A percentile compares a stretch with the other conserved stretches of the same genome.
phyloP scores from a whole-genome alignment of 2,329 filamentous ascomycete species.

The Nigrospora sphaerica region DNA sequence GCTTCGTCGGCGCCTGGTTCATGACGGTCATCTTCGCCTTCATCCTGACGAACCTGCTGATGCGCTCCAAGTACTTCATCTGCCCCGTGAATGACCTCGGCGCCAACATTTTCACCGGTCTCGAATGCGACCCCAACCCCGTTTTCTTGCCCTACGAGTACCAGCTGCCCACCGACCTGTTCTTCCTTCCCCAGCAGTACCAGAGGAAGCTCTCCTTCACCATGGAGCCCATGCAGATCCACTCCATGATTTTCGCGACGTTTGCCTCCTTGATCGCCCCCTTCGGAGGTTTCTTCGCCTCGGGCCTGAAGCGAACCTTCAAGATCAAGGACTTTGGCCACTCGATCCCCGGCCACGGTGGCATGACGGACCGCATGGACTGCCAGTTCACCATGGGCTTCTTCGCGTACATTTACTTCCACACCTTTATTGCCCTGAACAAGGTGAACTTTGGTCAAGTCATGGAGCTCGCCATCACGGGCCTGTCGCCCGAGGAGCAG shows the following conservation, averaged over 20 bases:
- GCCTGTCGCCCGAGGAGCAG: slow-evolving; percentile 82
- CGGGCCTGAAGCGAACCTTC: slow-evolving; percentile 94
- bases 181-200: slow-evolving; percentile 40
- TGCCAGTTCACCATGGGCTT: slow-evolving; percentile 99
- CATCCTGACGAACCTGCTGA: slow-evolving; percentile 73
- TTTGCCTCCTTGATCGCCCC: slow-evolving; percentile 96
- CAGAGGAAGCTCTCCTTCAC: slow-evolving; percentile 49
- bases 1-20: slow-evolving; percentile 93
- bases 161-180: slow-evolving; percentile 46
- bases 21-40: slow-evolving; percentile 87
- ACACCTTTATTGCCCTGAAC: slow-evolving; percentile 89
- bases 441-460: slow-evolving; percentile 79
- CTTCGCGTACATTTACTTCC: slow-evolving; percentile 97
- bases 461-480: slow-evolving; percentile 85
- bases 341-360: slow-evolving; percentile 93
- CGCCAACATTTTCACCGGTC: slow-evolving; percentile 83
- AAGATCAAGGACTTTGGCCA: slow-evolving; percentile 99
- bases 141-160: slow-evolving; percentile 65
- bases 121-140: slow-evolving; percentile 85
- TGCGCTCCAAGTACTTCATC: slow-evolving; percentile 93
- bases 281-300: slow-evolving; percentile 97
- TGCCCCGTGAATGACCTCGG: slow-evolving; percentile 96
- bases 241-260: slow-evolving; percentile 81
- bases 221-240: slow-evolving; percentile 84
- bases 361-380: slow-evolving; percentile 98